phyloP scores from a whole-genome alignment of 257 asterid species.

The Buddleja alternifolia region DNA sequence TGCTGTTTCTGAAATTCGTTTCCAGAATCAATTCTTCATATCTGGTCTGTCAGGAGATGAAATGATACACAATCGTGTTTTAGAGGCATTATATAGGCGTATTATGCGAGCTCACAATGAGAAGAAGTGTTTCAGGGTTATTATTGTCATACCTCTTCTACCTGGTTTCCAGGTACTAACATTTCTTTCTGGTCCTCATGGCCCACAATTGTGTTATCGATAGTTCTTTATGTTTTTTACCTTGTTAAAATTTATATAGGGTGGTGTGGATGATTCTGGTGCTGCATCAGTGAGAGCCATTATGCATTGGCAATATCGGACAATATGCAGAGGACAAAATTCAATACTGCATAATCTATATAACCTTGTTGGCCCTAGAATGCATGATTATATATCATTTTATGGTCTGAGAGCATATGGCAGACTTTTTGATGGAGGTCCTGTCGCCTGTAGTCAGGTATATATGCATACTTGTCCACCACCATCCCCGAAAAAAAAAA shows the following conservation, averaged over 20 bases:
- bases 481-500: neutral
- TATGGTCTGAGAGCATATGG: conserved; percentile 68
- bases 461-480: neutral
- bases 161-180: conserved; percentile 68
- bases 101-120: conserved; percentile 62
- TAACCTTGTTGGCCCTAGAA: conserved; percentile 53
- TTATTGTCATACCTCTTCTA: conserved; percentile 68
- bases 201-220: conserved; percentile 1
- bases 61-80: conserved; percentile 55
- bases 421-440: conserved; percentile 59
- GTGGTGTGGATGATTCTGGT: conserved; percentile 77
- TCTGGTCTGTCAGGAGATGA: conserved; percentile 73
- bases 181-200: conserved; percentile 5
- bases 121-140: conserved; percentile 62
- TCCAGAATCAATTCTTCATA: conserved; percentile 74
- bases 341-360: conserved; percentile 60
- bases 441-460: conserved; percentile 69
- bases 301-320: conserved; percentile 76
- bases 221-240: conserved; percentile 5
- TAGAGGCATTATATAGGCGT: conserved; percentile 60
- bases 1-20: conserved; percentile 23
- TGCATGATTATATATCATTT: conserved; percentile 63
- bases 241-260: conserved; percentile 39
- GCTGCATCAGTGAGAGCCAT: conserved; percentile 77
- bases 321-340: conserved; percentile 56